Evolutionary conservation across 1,139 yeast species (phyloP).

Genomic region (Blastobotrys elegans): DNA sequence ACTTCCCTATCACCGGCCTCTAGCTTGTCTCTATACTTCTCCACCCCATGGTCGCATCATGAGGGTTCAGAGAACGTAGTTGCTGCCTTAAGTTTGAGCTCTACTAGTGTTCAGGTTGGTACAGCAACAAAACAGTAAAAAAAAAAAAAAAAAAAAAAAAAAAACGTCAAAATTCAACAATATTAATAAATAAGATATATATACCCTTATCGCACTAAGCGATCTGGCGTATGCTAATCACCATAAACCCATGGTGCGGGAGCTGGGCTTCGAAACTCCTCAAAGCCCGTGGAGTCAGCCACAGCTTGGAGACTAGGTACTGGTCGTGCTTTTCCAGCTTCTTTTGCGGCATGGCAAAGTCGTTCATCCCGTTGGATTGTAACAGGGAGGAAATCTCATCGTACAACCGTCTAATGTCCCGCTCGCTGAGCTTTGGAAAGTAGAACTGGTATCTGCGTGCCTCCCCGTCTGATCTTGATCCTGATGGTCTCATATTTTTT

Average conservation of each 20-base stretch:
- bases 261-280: not conserved
- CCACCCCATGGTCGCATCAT: too few species aligned
- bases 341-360: not conserved
- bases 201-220: not conserved
- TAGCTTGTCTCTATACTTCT: too few species aligned
- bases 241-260: conserved; percentile 1
- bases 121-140: too few species aligned
- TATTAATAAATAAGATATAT: not conserved
- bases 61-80: too few species aligned
- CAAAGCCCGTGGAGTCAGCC: not conserved
- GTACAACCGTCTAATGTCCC: not conserved
- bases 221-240: not conserved
- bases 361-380: not conserved
- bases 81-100: too few species aligned
- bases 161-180: too few species aligned
- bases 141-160: too few species aligned
- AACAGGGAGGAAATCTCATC: not conserved
- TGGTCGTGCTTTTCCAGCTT: not conserved
- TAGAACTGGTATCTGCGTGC: not conserved
- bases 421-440: not conserved
- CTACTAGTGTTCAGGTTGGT: too few species aligned
- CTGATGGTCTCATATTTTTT: not conserved
- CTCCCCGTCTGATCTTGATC: not conserved
- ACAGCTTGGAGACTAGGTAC: not conserved
- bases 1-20: too few species aligned